Evolutionary conservation across 148 eudicot species (phyloP).

Genomic region (Chenopodium album): DNA sequence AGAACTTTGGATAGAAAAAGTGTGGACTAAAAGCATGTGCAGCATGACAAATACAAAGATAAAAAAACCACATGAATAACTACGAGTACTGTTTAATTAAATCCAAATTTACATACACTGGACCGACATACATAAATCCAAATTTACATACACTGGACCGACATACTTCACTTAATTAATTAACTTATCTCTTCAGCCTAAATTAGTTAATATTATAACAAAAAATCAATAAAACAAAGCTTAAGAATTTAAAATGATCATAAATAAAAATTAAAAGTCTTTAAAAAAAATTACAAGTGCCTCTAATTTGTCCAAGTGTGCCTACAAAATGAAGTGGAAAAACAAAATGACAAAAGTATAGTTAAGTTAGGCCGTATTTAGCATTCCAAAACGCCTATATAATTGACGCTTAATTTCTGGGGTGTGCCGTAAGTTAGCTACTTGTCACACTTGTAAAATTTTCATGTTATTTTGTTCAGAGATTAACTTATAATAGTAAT

Average conservation of each 20-base stretch:
- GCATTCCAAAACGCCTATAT: slow-evolving; percentile 7
- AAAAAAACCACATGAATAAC: not conserved
- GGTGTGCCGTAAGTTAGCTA: not conserved
- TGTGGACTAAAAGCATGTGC: slow-evolving; percentile 19
- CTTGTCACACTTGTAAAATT: not conserved
- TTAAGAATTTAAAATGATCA: not conserved
- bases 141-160: not conserved
- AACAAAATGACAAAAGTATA: not conserved
- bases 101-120: not conserved
- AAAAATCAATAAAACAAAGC: not conserved
- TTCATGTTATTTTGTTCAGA: not conserved
- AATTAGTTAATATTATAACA: not conserved
- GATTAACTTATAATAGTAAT: not conserved
- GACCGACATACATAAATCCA: slow-evolving; percentile 8
- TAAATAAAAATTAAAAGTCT: not conserved
- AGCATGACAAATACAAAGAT: not conserved
- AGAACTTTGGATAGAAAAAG: not conserved
- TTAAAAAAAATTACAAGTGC: not conserved
- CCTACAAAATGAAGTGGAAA: not conserved
- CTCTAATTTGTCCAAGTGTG: slow-evolving; percentile 17
- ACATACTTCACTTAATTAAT: slow-evolving; percentile 2
- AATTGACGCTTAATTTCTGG: not conserved
- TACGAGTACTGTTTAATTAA: not conserved
- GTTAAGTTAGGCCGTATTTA: slow-evolving; percentile 19
- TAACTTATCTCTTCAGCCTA: not conserved